phyloP scores from a whole-genome alignment of 139 green algal genomes.

The Nannochloris sp. region DNA sequence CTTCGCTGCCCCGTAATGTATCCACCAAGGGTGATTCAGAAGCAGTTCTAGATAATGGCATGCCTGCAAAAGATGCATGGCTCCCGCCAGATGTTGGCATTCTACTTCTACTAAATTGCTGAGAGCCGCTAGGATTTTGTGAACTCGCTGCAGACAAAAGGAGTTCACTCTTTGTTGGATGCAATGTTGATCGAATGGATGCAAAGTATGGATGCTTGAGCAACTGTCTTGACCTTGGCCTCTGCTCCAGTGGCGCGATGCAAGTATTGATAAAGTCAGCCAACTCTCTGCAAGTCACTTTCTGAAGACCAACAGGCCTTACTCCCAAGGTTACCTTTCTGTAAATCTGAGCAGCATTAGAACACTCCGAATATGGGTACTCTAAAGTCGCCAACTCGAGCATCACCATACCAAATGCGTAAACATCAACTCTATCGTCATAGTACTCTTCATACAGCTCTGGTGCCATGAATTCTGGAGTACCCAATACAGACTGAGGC shows the following conservation, averaged over 20 bases:
- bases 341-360: conserved; percentile 98
- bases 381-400: conserved; percentile 96
- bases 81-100: neutral
- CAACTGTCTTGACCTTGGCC: conserved; percentile 74
- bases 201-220: conserved; percentile 90
- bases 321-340: conserved; percentile 90
- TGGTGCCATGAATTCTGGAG: conserved; percentile 97
- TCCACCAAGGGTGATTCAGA: neutral
- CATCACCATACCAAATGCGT: conserved; percentile 94
- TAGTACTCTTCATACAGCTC: conserved; percentile 99
- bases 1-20: neutral
- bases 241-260: conserved; percentile 54
- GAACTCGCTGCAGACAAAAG: neutral
- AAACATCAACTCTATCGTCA: conserved; percentile 96
- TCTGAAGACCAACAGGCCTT: conserved; percentile 64
- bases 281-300: conserved; percentile 68
- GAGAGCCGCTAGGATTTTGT: neutral
- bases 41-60: neutral
- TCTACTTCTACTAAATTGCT: neutral
- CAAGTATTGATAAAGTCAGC: conserved; percentile 84
- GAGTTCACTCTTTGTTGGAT: conserved; percentile 11
- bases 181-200: conserved; percentile 33
- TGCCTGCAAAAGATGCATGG: neutral
- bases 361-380: conserved; percentile 97
- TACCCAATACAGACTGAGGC: conserved; percentile 87